Conservation (phyloP, 192 early-diverging fungal genomes). For the Backusella westeae region DNA sequence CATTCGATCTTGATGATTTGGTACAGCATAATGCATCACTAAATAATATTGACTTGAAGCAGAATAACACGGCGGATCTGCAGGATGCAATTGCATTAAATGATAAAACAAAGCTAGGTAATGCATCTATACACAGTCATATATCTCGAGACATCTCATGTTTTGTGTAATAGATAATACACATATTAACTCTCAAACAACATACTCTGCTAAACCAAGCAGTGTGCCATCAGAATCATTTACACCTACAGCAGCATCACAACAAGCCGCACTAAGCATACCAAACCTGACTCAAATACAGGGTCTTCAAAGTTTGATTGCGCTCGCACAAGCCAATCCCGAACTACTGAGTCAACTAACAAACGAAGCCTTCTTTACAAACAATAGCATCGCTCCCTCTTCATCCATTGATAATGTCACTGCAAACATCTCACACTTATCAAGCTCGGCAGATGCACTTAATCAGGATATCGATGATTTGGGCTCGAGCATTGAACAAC, state of each 20-base stretch:
- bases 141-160: background rate
- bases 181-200: background rate
- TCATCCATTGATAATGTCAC: background rate
- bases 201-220: too few species aligned
- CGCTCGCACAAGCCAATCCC: slow-evolving; percentile 23
- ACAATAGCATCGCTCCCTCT: background rate
- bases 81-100: slow-evolving; percentile 27
- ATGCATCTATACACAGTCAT: too few species aligned
- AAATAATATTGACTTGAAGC: background rate
- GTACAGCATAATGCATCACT: background rate
- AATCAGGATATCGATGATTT: slow-evolving; percentile 27
- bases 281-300: slow-evolving; percentile 13
- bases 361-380: slow-evolving; percentile 2
- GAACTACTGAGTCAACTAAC: slow-evolving; percentile 21
- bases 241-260: background rate
- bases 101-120: slow-evolving; percentile 15
- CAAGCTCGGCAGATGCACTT: slow-evolving; percentile 17
- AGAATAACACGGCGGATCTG: slow-evolving; percentile 2
- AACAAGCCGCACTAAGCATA: background rate
- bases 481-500: slow-evolving; percentile 19
- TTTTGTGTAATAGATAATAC: background rate
- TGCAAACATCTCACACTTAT: background rate
- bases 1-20: background rate
- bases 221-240: too few species aligned
- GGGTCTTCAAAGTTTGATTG: slow-evolving; percentile 18